Base-by-base conservation (phyloP, 352 stramenopile genomes). In the Pythium aphanidermatum region DNA sequence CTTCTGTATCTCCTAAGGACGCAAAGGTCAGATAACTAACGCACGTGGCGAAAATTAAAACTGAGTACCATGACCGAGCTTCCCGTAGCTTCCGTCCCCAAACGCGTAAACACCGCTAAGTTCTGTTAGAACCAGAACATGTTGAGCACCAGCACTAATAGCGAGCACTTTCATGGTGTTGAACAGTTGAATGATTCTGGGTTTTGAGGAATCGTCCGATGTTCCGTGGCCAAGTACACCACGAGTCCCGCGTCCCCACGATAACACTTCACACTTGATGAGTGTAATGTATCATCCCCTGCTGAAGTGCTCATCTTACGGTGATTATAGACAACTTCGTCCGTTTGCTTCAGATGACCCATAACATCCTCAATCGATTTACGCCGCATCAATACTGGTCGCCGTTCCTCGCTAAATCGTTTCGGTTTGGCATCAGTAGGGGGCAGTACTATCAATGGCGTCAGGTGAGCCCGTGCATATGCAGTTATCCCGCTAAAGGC, bases 51-150 rank as follows among this genome's bases (percentile, higher is more conserved):
- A 43, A 12, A 32, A 50, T 17, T 23, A 32, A 52, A 34, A 25
- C 5, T 52, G 23, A 35, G 14, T 7, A 17, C 32, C 6, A 17
- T 38, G 32, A 38, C 80, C 80, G 9, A 90, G 56, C 30, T 89
- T 81, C 9, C 77, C 78, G 32, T 75, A 56, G 20, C 58, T 68
- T 1, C 76, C 76, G 13, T 82, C 68, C 11, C 80, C 80, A 44
- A 90, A 89, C 4, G 74, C 59, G 41, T 74, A 90, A 0, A 87
- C 51, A n/a, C 77, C 78, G 33, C 86, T 61, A 16, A 65, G 16
- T 32, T 90, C 77, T 4, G 77, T 92, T 20, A 90, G 54, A 0
- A 88, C 71, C 8, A 90, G 57, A 19, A 86, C 69, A 30, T 90
- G 77, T 12, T 78, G 58, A 11, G 76, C 52, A 2, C 80, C 74